Conservation (phyloP, 2,329 filamentous ascomycete species). For the Epichloe sp. region DNA sequence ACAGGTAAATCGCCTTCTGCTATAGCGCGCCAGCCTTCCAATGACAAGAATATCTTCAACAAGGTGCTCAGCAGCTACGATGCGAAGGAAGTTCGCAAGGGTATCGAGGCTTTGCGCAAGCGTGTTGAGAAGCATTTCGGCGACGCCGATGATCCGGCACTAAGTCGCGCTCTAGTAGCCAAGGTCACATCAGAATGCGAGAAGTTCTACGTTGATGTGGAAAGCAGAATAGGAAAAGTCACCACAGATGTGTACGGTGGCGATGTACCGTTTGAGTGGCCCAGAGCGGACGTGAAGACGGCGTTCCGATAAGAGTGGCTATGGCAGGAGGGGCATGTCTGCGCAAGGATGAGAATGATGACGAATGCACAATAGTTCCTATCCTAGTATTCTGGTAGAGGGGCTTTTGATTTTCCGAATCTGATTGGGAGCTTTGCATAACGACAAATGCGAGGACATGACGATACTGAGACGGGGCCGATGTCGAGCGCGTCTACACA, state of each 20-base stretch:
- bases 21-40: constrained; percentile 69
- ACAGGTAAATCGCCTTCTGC: constrained; percentile 44
- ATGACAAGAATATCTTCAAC: constrained; percentile 71
- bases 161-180: constrained; percentile 44
- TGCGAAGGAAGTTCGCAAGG: constrained; percentile 71
- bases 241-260: constrained; percentile 52
- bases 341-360: neutral
- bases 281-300: constrained; percentile 46
- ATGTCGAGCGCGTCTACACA: constrained; percentile 1
- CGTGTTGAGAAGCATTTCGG: constrained; percentile 96
- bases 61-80: constrained; percentile 75
- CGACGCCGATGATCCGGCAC: constrained; percentile 62
- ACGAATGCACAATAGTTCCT: neutral
- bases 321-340: neutral
- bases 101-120: constrained; percentile 80
- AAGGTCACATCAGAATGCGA: constrained; percentile 49
- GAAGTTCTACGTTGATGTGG: constrained; percentile 47
- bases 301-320: constrained; percentile 31
- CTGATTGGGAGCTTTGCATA: constrained; percentile 1
- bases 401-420: neutral
- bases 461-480: neutral
- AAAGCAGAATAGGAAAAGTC: constrained; percentile 44
- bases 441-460: neutral
- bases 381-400: neutral
- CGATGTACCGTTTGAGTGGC: constrained; percentile 53